Conservation (phyloP, 495 filamentous ascomycete species). For the Aspergillus hancockii region DNA sequence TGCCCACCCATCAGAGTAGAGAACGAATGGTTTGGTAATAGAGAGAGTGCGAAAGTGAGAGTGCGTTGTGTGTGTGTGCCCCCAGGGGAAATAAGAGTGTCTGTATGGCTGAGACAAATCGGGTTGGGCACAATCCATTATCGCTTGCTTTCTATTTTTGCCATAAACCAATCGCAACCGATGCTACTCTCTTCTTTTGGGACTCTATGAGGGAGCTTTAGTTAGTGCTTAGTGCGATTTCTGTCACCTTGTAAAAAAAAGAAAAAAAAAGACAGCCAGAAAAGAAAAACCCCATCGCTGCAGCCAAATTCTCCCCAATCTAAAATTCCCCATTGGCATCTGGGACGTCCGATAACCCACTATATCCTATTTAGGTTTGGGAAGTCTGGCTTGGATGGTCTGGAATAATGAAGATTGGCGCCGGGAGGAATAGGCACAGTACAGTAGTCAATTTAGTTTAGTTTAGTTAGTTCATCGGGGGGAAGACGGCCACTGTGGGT, state of each 20-base stretch:
- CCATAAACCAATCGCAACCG: constrained; percentile 4
- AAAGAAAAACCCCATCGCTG: background rate
- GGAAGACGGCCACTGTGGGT: background rate
- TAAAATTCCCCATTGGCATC: constrained; percentile 18
- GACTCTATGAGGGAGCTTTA: background rate
- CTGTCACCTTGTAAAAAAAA: background rate
- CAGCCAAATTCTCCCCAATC: background rate
- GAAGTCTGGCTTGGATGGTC: constrained; percentile 14
- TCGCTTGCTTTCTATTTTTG: constrained; percentile 12
- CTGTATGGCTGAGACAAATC: constrained; percentile 13
- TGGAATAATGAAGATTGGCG: constrained; percentile 29
- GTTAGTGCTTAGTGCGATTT: background rate
- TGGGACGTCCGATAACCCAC: constrained; percentile 7
- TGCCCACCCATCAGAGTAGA: constrained; percentile 4
- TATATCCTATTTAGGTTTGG: constrained; percentile 18
- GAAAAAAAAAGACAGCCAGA: background rate
- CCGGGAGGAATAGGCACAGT: constrained; percentile 26
- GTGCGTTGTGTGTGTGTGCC: constrained; percentile 2
- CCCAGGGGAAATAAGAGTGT: constrained; percentile 3
- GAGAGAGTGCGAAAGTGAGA: background rate
- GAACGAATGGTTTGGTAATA: background rate
- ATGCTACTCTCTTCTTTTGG: background rate
- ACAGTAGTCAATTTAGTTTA: constrained; percentile 14
- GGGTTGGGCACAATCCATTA: constrained; percentile 8
- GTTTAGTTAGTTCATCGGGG: constrained; percentile 8